Conservation (phyloP, 139 green algal species). For the Haematococcus lacustris region DNA sequence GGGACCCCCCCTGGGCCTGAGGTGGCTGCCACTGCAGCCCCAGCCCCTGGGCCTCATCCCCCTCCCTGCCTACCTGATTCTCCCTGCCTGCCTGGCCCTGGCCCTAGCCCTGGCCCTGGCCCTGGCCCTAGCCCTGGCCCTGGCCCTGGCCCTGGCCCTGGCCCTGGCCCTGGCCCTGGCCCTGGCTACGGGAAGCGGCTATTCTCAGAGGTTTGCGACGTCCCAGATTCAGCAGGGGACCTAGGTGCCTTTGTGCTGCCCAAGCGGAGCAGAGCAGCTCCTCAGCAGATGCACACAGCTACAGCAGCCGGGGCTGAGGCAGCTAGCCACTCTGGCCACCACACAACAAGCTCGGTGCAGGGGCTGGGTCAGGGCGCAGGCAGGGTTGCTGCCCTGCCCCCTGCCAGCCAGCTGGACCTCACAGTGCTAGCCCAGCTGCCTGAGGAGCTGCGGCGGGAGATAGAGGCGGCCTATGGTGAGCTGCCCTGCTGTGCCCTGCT, state of each 20-base stretch:
- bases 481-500: neutral
- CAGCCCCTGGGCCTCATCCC: too few relatives aligned
- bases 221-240: neutral
- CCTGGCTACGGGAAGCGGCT: neutral
- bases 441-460: slow-evolving; percentile 46
- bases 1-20: too few relatives aligned
- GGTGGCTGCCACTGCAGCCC: too few relatives aligned
- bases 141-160: too few relatives aligned
- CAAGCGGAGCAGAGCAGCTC: neutral
- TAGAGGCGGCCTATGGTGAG: slow-evolving; percentile 57
- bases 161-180: too few relatives aligned
- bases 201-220: neutral
- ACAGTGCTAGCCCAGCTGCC: slow-evolving; percentile 64
- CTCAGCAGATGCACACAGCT: neutral
- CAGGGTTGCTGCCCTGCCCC: neutral
- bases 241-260: neutral
- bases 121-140: too few relatives aligned
- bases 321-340: too few relatives aligned
- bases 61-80: too few relatives aligned
- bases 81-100: too few relatives aligned
- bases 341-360: too few relatives aligned
- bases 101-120: too few relatives aligned
- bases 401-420: slow-evolving; percentile 48
- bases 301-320: neutral
- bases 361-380: neutral